Base-by-base conservation (phyloP, 2,329 filamentous ascomycete genomes). In the Colletotrichum coccodes region DNA sequence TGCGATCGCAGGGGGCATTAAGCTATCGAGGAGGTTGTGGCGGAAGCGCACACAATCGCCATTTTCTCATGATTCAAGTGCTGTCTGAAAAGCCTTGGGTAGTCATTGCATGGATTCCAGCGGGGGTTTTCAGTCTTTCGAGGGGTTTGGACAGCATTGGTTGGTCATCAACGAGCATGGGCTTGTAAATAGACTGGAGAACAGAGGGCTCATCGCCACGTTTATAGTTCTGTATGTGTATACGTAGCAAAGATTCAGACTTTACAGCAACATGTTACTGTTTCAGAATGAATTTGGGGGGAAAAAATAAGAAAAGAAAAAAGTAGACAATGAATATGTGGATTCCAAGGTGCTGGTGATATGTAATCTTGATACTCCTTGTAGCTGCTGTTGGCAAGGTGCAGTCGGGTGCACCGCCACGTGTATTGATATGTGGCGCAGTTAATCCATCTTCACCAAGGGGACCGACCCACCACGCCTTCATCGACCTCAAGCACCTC, bases 1-100 rank as follows among this genome's bases (percentile, higher is more conserved):
- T 90, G 88, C 71, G 86, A 89, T 61, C 78, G 78, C 61, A 80
- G 73, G 40, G 60, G 69, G 23, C 38, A 56, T 21, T 59, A 47
- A 36, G 12, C 12, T 18, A 46, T 14, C 40, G 21, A 14, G 40
- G 62, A 28, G 50, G 16, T 23, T 8, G 21, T 32, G 18, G 18
- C 23, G 26, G 46, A 60, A 53, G 14, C n/a, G 50, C 42, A 56
- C 53, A 42, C 65, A 34, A 54, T n/a, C 42, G 23, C 42, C 34
- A 32, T 58, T n/a, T 59, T 34, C 40, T 46, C 30, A 47, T 30
- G 36, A 60, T 34, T 18, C 18, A 50, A 42, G 21, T 54, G 53
- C 65, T 54, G 60, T 53, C 60, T 42, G 40, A 52, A 69, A 66
- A 69, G 66, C 62, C 28, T 69, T 60, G 62, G 66, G 56, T 42